These are phyloP conservation scores for Penicillium roqueforti DNA, from an alignment of 495 filamentous ascomycete species.

Conservation along the genomic window DNA sequence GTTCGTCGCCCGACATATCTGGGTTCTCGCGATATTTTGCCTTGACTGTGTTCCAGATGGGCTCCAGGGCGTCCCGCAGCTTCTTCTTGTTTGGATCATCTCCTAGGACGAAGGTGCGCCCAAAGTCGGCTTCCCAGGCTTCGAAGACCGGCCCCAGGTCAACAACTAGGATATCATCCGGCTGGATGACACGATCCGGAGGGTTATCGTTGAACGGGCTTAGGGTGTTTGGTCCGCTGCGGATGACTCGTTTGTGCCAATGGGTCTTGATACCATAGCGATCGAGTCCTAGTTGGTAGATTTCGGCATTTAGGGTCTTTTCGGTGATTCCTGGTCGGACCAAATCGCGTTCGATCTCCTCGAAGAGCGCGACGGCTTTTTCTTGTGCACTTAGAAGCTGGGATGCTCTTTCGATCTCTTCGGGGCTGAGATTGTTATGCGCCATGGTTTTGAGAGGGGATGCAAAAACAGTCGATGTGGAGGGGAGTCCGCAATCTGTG, in stretches of 20 bases:
- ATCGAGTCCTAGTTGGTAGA: conserved; percentile 42
- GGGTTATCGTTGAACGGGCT: conserved; percentile 45
- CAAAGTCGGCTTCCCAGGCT: conserved; percentile 50
- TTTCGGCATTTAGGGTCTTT: conserved; percentile 45
- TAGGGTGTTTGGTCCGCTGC: conserved; percentile 48
- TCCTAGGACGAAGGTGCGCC: conserved; percentile 46
- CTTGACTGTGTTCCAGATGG: conserved; percentile 41
- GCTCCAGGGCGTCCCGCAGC: conserved; percentile 42
- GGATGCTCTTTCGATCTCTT: conserved; percentile 31
- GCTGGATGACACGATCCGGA: conserved; percentile 43
- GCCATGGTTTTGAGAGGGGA: background rate
- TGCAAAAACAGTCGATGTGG: background rate
- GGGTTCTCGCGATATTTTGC: conserved; percentile 27
- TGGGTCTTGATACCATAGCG: conserved; percentile 42
- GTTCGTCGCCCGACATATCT: conserved; percentile 41
- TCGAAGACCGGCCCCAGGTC: conserved; percentile 51
- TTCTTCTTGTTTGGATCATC: conserved; percentile 40
- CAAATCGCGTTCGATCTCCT: conserved; percentile 44
- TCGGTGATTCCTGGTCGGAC: conserved; percentile 45
- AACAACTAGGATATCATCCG: conserved; percentile 47
- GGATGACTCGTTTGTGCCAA: conserved; percentile 51
- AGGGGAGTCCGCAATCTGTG: background rate
- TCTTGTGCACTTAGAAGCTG: conserved; percentile 40
- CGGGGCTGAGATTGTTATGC: background rate
- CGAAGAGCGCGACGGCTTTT: conserved; percentile 43